phyloP scores from a whole-genome alignment of 2,329 filamentous ascomycete genomes.

The Cordyceps pruinosa region DNA sequence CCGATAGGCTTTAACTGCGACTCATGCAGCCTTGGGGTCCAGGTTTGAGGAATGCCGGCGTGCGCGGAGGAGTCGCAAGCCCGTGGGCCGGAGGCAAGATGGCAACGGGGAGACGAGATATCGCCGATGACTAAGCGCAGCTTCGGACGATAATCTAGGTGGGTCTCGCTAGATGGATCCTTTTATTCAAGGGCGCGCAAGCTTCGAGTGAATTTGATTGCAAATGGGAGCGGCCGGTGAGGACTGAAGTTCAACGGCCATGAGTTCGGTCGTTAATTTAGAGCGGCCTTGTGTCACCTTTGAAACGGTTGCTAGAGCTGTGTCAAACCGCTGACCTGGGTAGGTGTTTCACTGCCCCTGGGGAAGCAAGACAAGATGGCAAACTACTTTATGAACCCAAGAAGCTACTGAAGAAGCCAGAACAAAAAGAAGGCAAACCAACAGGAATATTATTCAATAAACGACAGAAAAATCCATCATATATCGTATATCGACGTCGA shows the following conservation, averaged over 20 bases:
- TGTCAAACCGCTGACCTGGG: background rate
- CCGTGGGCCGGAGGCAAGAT: background rate
- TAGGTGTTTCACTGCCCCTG: background rate
- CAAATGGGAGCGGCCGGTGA: no score
- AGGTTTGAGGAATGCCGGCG: no score
- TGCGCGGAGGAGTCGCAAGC: background rate
- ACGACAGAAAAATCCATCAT: no score
- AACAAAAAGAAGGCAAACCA: no score
- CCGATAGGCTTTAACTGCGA: background rate
- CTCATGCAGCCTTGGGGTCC: background rate
- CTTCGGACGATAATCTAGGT: background rate
- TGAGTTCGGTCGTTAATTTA: background rate
- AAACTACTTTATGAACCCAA: background rate
- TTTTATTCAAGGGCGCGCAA: background rate
- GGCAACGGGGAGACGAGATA: background rate
- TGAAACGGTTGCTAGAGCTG: background rate
- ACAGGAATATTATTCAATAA: no score
- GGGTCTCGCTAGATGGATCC: background rate
- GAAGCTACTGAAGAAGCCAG: no score
- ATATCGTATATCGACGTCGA: no score
- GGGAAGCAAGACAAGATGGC: background rate
- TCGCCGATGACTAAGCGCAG: constrained; percentile 6
- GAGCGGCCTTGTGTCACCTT: no score
- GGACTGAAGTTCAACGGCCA: no score
- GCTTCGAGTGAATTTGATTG: no score